A percentile compares a stretch with the other conserved stretches of the same genome.
Evolutionary conservation across 139 green algal species (phyloP).

Genomic region (Micromonas commoda): DNA sequence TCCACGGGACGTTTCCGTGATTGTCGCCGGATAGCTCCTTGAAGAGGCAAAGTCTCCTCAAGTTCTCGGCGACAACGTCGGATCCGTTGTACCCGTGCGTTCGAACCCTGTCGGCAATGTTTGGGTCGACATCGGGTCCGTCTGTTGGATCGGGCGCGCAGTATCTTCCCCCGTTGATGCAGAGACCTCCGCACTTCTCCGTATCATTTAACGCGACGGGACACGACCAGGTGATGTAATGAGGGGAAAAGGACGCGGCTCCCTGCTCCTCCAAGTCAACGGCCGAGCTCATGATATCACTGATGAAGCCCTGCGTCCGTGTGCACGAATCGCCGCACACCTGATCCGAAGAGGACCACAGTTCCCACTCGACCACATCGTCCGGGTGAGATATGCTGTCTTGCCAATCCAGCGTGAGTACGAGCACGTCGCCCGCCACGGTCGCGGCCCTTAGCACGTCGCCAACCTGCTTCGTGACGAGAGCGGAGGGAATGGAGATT

Average conservation of each 20-base stretch:
- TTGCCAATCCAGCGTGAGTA: slow-evolving; percentile 70
- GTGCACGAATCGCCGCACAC: slow-evolving; percentile 66
- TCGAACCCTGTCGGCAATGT: background rate
- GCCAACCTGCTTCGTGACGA: slow-evolving; percentile 62
- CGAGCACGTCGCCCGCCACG: slow-evolving; percentile 41
- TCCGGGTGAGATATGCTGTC: slow-evolving; percentile 56
- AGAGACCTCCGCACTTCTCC: slow-evolving; percentile 69
- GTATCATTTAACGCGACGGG: slow-evolving; percentile 42
- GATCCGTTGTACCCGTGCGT: slow-evolving; percentile 40
- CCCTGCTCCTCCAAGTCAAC: slow-evolving; percentile 50
- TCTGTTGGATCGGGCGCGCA: slow-evolving; percentile 61
- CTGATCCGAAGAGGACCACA: slow-evolving; percentile 86
- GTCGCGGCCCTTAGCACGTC: slow-evolving; percentile 64
- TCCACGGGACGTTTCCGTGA: slow-evolving; percentile 44
- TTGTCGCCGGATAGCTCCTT: slow-evolving; percentile 41
- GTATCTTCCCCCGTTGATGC: slow-evolving; percentile 69
- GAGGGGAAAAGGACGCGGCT: slow-evolving; percentile 72
- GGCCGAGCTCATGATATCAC: slow-evolving; percentile 53
- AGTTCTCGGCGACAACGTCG: slow-evolving; percentile 71
- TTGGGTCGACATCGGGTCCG: slow-evolving; percentile 25
- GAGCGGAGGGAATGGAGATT: slow-evolving; percentile 68
- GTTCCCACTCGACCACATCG: slow-evolving; percentile 73
- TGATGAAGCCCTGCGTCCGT: slow-evolving; percentile 66
- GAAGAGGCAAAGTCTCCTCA: slow-evolving; percentile 80
- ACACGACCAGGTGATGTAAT: slow-evolving; percentile 83